Evolutionary conservation across 257 asterid genomes (phyloP), one percentile per base, ranked within the genome.

Genomic region (Fraxinus cuspidata): DNA sequence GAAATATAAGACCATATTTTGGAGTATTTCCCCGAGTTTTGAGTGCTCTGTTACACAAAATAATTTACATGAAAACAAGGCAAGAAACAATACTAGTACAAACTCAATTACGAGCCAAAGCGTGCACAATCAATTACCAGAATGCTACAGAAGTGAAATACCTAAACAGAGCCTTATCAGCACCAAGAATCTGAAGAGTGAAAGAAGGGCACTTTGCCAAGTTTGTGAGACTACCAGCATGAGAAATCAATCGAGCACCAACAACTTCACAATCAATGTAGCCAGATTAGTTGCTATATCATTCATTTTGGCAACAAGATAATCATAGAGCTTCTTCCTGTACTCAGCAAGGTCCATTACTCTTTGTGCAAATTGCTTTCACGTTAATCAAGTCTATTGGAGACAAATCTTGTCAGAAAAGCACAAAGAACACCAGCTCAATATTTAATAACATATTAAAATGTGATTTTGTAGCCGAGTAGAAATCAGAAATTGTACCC

Each of bases 151-250:
- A 5, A 34, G 70, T 25, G 68, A 71, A 65, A 37, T 76, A 94
- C 99, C 99, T 90, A 81, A 94, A 94, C 70, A 94, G 93, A 34
- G 99, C 99, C 86, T 94, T 93, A 79, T 95, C 99, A 49, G 99
- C 99, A 13, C 99, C 98, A 79, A 95, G 96, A 79, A 95, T 95
- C 90, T 94, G 99, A 81, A 94, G 98, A 74, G 99, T 92, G 25
- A 98, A 94, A 72, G 98, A 92, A 21, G 99, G 96, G 58, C 97
- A 94, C 84, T 94, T 94, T 0, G 98, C 99, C 89, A 94, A 81
- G 88, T 94, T 94, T 73, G 99, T 90, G 64, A 95, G 96, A 83
- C 98, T 95, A 37, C 99, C 99, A 81, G 98, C 99, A 89, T 95
- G 99, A 78, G 99, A 95, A 74, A 95, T 95, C 58, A 95, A 83